Evolutionary conservation across 225 moss, liverwort and hornwort species (phyloP).

Genomic region (Marchantia polymorpha): DNA sequence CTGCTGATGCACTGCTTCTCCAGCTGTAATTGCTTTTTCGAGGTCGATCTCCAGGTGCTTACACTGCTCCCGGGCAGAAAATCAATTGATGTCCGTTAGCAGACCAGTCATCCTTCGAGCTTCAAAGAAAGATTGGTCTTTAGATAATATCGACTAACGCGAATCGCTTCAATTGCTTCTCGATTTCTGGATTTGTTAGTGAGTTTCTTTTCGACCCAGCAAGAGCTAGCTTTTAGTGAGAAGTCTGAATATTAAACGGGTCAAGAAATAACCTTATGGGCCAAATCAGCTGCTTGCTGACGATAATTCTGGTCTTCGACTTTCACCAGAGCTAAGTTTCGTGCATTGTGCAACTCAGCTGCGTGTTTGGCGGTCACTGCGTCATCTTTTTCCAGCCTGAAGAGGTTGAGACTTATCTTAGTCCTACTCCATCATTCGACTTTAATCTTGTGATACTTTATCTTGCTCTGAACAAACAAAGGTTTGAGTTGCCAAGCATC

Average conservation of each 20-base stretch:
- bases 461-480: no score
- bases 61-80: constrained; percentile 40
- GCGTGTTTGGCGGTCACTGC: constrained; percentile 41
- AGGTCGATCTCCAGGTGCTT: constrained; percentile 67
- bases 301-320: constrained; percentile 50
- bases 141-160: no score
- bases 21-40: constrained; percentile 44
- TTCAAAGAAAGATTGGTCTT: no score
- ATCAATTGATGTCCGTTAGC: background rate
- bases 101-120: no score
- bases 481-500: no score
- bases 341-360: constrained; percentile 46
- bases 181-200: no score
- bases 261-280: constrained; percentile 63
- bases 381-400: constrained; percentile 65
- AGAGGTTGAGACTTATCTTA: background rate
- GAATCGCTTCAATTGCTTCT: no score
- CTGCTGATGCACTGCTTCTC: constrained; percentile 49
- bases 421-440: background rate
- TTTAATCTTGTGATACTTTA: no score
- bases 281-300: constrained; percentile 43
- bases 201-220: no score
- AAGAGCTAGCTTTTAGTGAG: no score
- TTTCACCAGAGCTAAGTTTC: constrained; percentile 42
- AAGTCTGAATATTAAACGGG: background rate